Conservation (phyloP, 805 yeast species). For the Torulaspora gathmanii region DNA sequence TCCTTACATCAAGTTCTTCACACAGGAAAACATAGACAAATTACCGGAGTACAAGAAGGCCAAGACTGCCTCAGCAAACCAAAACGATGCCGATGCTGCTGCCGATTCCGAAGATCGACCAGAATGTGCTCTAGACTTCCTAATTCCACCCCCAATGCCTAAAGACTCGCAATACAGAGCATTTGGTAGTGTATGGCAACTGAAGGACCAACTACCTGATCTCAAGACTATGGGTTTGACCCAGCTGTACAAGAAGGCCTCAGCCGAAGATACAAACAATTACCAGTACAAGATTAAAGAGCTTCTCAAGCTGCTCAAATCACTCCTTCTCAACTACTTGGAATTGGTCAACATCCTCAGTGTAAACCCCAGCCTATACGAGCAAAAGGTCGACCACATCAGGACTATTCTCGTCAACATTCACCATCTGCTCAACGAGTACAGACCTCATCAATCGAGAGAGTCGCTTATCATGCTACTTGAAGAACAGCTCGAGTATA, state of each 20-base stretch:
- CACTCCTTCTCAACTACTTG: slow-evolving; percentile 71
- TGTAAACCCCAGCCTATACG: slow-evolving; percentile 62
- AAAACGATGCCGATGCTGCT: slow-evolving; percentile 34
- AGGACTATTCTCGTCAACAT: slow-evolving; percentile 78
- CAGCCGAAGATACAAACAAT: slow-evolving; percentile 29
- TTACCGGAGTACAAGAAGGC: slow-evolving; percentile 32
- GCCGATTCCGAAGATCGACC: slow-evolving; percentile 46
- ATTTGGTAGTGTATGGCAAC: slow-evolving; percentile 87
- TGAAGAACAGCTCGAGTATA: slow-evolving; percentile 63
- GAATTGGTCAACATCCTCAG: slow-evolving; percentile 77
- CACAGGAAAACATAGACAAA: slow-evolving; percentile 56
- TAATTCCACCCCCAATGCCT: slow-evolving; percentile 64
- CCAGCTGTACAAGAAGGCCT: slow-evolving; percentile 53
- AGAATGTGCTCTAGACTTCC: slow-evolving; percentile 41
- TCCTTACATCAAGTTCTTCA: slow-evolving; percentile 67
- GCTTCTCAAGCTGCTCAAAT: slow-evolving; percentile 72
- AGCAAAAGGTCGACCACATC: slow-evolving; percentile 67
- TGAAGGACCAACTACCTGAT: slow-evolving; percentile 67
- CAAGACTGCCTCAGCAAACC: slow-evolving; percentile 12
- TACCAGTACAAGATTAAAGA: slow-evolving; percentile 57
- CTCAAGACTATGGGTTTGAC: slow-evolving; percentile 71
- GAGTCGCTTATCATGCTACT: slow-evolving; percentile 77
- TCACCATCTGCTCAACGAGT: slow-evolving; percentile 86
- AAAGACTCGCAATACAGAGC: slow-evolving; percentile 66
- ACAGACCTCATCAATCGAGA: slow-evolving; percentile 91